A percentile compares a stretch with the other conserved stretches of the same genome.
Evolutionary conservation across 169 alveolate species (phyloP).

Genomic region (Cryptosporidium viatorum): DNA sequence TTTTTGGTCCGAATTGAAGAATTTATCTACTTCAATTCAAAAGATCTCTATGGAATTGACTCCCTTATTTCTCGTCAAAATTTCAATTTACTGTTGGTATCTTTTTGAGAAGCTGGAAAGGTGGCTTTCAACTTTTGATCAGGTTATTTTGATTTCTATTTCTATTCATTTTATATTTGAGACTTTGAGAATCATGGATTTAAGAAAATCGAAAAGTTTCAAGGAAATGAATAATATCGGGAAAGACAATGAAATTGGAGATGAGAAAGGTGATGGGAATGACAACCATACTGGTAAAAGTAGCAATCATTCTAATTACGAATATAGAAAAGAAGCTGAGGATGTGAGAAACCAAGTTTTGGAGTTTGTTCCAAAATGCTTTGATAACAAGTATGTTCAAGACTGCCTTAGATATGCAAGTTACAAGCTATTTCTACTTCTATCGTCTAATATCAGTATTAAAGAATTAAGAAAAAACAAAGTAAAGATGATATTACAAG

Average conservation of each 20-base stretch:
- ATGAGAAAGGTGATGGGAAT: neutral
- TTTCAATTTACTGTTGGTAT: slow-evolving; percentile 61
- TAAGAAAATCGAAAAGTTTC: neutral
- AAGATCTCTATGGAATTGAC: slow-evolving; percentile 35
- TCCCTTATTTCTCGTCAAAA: slow-evolving; percentile 23
- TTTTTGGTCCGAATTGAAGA: slow-evolving; percentile 19
- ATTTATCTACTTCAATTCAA: slow-evolving; percentile 7
- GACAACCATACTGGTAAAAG: no score
- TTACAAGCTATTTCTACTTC: slow-evolving; percentile 4
- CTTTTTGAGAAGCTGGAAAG: slow-evolving; percentile 39
- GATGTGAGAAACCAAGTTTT: neutral
- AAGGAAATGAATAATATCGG: no score
- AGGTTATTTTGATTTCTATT: slow-evolving; percentile 37
- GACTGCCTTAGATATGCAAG: slow-evolving; percentile 30
- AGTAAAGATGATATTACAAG: neutral
- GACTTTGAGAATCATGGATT: neutral
- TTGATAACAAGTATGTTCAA: slow-evolving; percentile 17
- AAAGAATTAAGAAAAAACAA: neutral
- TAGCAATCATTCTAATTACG: no score
- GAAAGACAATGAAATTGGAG: no score
- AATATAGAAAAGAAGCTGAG: neutral
- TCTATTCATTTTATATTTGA: slow-evolving; percentile 44
- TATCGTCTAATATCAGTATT: neutral
- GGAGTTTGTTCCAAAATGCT: neutral
- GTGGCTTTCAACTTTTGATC: slow-evolving; percentile 32